Conservation (phyloP, 805 yeast species). For the Candida takata region DNA sequence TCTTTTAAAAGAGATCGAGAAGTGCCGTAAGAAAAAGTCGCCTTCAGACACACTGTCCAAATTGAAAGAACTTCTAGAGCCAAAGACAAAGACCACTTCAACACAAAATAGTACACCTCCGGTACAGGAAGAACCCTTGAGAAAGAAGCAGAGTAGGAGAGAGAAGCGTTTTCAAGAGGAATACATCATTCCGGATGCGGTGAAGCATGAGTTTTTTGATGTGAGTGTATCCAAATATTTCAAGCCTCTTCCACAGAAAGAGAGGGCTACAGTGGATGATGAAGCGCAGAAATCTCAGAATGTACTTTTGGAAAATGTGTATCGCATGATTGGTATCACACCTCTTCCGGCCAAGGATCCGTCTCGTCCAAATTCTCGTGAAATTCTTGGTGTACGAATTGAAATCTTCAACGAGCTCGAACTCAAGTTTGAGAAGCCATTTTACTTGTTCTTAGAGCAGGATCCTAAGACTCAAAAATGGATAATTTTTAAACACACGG, state of each 20-base stretch:
- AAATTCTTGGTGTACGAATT: slow-evolving; percentile 32
- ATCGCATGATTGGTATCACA: slow-evolving; percentile 33
- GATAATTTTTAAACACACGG: slow-evolving; percentile 31
- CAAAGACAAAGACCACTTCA: not conserved
- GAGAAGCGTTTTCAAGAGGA: slow-evolving; percentile 12
- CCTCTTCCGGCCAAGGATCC: slow-evolving; percentile 34
- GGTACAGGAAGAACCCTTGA: not conserved
- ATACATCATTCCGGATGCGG: slow-evolving; percentile 17
- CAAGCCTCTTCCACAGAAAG: not conserved
- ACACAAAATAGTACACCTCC: no score
- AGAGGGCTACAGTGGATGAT: not conserved
- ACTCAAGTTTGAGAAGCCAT: slow-evolving; percentile 27
- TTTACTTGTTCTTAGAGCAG: slow-evolving; percentile 29
- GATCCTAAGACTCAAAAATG: slow-evolving; percentile 23
- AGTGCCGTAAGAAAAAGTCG: slow-evolving; percentile 15
- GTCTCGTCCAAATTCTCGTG: slow-evolving; percentile 13
- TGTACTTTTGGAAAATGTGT: slow-evolving; percentile 27
- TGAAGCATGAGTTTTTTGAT: slow-evolving; percentile 23
- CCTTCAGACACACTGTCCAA: slow-evolving; percentile 25
- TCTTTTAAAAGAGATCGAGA: slow-evolving; percentile 22
- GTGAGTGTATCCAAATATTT: slow-evolving; percentile 19
- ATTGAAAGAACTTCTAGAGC: slow-evolving; percentile 13
- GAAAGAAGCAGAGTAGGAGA: slow-evolving; percentile 6
- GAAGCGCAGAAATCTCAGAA: slow-evolving; percentile 10
- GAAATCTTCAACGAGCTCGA: slow-evolving; percentile 28